A percentile compares a stretch with the other conserved stretches of the same genome.
phyloP scores from a whole-genome alignment of 2,329 filamentous ascomycete genomes.

The Botrytis fabae region DNA sequence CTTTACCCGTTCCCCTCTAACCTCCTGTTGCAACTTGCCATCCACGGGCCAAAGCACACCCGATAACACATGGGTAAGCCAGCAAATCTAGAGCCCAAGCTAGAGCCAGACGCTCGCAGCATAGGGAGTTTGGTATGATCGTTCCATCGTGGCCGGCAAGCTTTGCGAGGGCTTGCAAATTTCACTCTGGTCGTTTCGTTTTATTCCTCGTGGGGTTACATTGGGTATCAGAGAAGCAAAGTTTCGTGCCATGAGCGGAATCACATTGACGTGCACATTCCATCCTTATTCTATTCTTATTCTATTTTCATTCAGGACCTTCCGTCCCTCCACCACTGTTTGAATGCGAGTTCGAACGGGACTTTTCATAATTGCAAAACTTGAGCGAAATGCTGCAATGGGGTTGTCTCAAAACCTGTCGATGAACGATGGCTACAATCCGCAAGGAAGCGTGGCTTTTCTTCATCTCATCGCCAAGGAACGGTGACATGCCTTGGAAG shows the following conservation, averaged over 20 bases:
- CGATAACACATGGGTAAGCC: background rate
- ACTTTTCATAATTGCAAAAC: background rate
- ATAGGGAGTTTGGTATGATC: background rate
- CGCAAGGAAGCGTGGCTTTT: background rate
- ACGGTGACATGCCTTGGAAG: slow-evolving; percentile 13
- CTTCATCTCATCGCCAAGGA: slow-evolving; percentile 22
- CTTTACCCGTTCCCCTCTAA: background rate
- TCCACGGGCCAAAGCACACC: background rate
- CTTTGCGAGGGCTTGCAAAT: background rate
- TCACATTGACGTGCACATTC: background rate
- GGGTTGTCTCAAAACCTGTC: background rate
- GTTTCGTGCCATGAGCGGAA: background rate
- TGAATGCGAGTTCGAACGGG: background rate
- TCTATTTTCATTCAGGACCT: background rate
- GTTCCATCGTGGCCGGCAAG: background rate
- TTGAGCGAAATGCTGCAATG: background rate
- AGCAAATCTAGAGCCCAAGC: background rate
- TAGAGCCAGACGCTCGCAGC: background rate
- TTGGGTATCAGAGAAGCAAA: background rate
- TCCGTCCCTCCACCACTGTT: background rate
- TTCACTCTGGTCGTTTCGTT: slow-evolving; percentile 4
- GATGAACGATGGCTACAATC: background rate
- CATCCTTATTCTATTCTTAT: background rate
- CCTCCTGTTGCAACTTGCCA: background rate
- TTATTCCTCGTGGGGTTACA: slow-evolving; percentile 4